Conservation (phyloP, 1,284 basidiomycete genomes). For the Heterobasidion irregulare region DNA sequence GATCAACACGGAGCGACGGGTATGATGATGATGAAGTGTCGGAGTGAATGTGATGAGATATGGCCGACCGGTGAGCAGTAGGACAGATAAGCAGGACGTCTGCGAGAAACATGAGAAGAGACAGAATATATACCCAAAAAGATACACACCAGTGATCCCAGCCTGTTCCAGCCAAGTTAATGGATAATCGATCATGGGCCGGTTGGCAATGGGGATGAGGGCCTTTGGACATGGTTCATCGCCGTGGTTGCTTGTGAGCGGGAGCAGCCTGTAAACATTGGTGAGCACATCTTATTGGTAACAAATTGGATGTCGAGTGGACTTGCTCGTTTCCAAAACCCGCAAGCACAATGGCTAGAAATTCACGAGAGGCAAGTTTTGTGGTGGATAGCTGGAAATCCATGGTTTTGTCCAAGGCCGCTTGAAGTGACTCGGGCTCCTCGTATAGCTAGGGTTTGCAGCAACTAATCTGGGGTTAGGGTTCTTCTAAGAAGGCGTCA, state of each 20-base stretch:
- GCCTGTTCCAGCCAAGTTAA: slow-evolving; percentile 84
- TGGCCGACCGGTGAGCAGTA: slow-evolving; percentile 58
- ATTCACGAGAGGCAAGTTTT: slow-evolving; percentile 55
- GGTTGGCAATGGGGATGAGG: slow-evolving; percentile 81
- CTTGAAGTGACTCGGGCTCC: background rate
- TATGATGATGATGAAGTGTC: slow-evolving; percentile 46
- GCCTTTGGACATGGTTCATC: slow-evolving; percentile 79
- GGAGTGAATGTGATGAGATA: slow-evolving; percentile 78
- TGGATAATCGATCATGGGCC: slow-evolving; percentile 79
- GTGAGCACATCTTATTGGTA: slow-evolving; percentile 7
- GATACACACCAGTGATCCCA: slow-evolving; percentile 66
- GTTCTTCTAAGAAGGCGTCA: too few species aligned
- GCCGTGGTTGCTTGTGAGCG: slow-evolving; percentile 65
- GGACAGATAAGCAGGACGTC: slow-evolving; percentile 86
- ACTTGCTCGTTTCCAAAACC: slow-evolving; percentile 84
- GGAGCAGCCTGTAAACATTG: slow-evolving; percentile 44
- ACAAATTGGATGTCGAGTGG: background rate
- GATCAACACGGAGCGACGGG: slow-evolving; percentile 58
- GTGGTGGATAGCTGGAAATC: slow-evolving; percentile 50
- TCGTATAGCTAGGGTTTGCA: background rate
- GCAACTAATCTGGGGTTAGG: background rate
- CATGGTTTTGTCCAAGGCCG: slow-evolving; percentile 28
- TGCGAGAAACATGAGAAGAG: slow-evolving; percentile 21
- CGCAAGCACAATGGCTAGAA: slow-evolving; percentile 77
- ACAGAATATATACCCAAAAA: slow-evolving; percentile 6